Evolutionary conservation across 495 filamentous ascomycete genomes (phyloP), one percentile per base, ranked within the genome.

Genomic region (Penicillium dipodomyicola): DNA sequence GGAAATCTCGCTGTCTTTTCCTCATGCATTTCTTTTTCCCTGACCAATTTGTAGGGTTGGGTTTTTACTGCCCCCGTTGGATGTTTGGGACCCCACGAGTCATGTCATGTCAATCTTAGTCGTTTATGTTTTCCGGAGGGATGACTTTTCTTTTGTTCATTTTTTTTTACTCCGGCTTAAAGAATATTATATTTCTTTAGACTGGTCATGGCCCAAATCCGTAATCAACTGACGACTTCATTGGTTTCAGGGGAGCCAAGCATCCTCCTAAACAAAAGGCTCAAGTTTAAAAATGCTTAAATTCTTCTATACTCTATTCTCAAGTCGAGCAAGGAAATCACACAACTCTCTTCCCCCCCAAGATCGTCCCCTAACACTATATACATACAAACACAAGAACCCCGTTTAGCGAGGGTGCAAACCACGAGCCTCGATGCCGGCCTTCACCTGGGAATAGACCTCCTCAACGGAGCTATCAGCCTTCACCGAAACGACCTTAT

Each of bases 401-500:
- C 47, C 47, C 19, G 49, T 52, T 61, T 62, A 70, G 54, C 67
- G 58, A 56, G 61, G 52, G 25, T 75, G 60, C 37, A 86, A 37
- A 12, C 76, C 79, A 60, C 75, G 73, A 56, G 68, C 68, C 64
- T 65, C 69, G 65, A 90, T 69, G 32, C 72, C 72, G 60, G 66
- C 67, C 77, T 80, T 82, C 17, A 92, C 89, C 42, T 79, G 71
- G 58, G 74, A 70, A 75, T 92, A 96, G 30, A 98, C 92, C 47
- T 86, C 80, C 6, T 92, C 88, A 3, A 87, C 84, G 19, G 70
- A 60, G 22, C 80, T 79, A 29, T 82, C 85, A 23, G 91, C 90
- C 56, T 82, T 73, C 14, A 97, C 80, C 71, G 83, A 85, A 58
- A 94, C 84, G 22, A 97, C 92, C 72, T 87, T 88, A 43, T 80